Evolutionary conservation across 148 eudicot genomes (phyloP).

Genomic region (Silene uniflora): DNA sequence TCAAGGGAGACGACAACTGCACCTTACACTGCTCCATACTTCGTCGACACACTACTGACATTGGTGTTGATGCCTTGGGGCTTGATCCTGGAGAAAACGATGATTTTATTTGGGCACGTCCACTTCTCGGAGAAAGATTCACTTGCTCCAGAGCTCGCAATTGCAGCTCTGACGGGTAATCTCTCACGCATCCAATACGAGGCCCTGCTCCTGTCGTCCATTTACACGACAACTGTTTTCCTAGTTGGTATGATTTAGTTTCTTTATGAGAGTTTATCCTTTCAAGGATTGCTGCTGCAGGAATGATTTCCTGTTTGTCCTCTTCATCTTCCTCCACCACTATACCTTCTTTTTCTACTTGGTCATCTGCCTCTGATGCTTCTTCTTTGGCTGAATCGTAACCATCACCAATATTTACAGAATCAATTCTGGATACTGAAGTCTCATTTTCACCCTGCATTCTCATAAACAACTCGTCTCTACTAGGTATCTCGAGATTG

Average conservation of each 20-base stretch:
- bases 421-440: conserved; percentile 9
- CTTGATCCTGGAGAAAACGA: conserved; percentile 29
- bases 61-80: conserved; percentile 33
- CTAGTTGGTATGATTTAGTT: conserved; percentile 73
- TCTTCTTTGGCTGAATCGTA: conserved; percentile 35
- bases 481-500: conserved; percentile 54
- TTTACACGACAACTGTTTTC: conserved; percentile 76
- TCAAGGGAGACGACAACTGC: conserved; percentile 39
- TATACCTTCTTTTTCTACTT: conserved; percentile 15
- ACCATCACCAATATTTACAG: conserved; percentile 27
- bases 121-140: conserved; percentile 71
- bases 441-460: conserved; percentile 36
- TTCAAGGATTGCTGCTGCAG: conserved; percentile 40
- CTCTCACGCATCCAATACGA: conserved; percentile 84
- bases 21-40: conserved; percentile 27
- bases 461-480: conserved; percentile 35
- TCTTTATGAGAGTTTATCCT: conserved; percentile 77
- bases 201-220: conserved; percentile 98
- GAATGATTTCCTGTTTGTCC: conserved; percentile 35
- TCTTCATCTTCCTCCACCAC: conserved; percentile 32
- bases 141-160: conserved; percentile 66
- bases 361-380: conserved; percentile 22
- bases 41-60: conserved; percentile 25
- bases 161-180: conserved; percentile 77
- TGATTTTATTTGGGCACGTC: conserved; percentile 30